phyloP scores from a whole-genome alignment of 768 basidiomycete genomes.

The Dioszegia hungarica region DNA sequence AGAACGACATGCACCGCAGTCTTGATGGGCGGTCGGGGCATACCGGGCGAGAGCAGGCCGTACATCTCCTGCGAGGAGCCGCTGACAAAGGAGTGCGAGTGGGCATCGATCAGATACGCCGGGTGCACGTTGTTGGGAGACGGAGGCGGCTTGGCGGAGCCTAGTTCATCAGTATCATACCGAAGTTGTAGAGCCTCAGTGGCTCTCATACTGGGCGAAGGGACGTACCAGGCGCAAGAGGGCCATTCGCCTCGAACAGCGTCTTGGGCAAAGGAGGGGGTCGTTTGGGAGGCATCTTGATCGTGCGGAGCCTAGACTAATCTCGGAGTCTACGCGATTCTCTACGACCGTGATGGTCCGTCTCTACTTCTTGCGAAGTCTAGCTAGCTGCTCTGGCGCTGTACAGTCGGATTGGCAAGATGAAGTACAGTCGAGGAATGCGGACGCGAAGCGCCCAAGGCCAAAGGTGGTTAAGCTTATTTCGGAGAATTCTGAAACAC shows the following conservation, averaged over 20 bases:
- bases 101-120: constrained; percentile 32
- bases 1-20: constrained; percentile 29
- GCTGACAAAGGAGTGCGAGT: constrained; percentile 20
- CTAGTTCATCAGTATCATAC: constrained; percentile 6
- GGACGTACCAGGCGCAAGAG: constrained; percentile 33
- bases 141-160: constrained; percentile 34
- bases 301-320: no score
- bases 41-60: constrained; percentile 4
- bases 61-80: constrained; percentile 14
- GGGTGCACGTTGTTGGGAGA: constrained; percentile 33
- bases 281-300: constrained; percentile 32
- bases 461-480: no score
- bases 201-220: background rate
- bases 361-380: no score
- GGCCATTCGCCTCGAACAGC: constrained; percentile 30
- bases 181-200: background rate
- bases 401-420: no score
- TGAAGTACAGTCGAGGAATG: background rate
- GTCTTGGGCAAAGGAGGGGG: constrained; percentile 32
- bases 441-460: background rate
- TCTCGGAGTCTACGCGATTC: no score
- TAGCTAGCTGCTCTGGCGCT: no score
- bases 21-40: constrained; percentile 25
- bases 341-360: no score
- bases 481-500: background rate